Evolutionary conservation across 768 basidiomycete species (phyloP).

Genomic region (Dacryopinax primogenitus): DNA sequence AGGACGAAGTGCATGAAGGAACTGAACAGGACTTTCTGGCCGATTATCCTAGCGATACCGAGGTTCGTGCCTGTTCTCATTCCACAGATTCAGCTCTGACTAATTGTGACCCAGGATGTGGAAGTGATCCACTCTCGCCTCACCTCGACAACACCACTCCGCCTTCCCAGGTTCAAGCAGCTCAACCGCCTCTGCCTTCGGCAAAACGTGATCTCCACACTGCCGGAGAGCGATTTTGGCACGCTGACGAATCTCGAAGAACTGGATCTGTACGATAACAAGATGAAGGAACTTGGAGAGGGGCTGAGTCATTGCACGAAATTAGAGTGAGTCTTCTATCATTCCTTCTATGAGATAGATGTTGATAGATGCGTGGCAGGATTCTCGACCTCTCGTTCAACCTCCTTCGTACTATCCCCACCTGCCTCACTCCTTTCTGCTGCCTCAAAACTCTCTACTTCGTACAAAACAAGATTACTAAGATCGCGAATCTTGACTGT

Average conservation of each 20-base stretch:
- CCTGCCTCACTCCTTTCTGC: slow-evolving; percentile 42
- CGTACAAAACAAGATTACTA: slow-evolving; percentile 87
- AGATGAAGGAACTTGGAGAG: slow-evolving; percentile 58
- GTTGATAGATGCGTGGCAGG: slow-evolving; percentile 36
- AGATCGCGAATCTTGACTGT: slow-evolving; percentile 53
- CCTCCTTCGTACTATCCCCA: slow-evolving; percentile 58
- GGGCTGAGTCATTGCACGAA: slow-evolving; percentile 40
- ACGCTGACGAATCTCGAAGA: slow-evolving; percentile 64
- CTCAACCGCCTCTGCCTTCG: slow-evolving; percentile 68
- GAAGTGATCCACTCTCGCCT: slow-evolving; percentile 75
- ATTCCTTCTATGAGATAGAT: slow-evolving; percentile 20
- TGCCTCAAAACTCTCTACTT: slow-evolving; percentile 74
- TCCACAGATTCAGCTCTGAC: slow-evolving; percentile 14
- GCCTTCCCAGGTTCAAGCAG: slow-evolving; percentile 48
- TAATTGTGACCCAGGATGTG: slow-evolving; percentile 48
- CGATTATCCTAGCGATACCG: slow-evolving; percentile 72
- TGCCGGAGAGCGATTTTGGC: slow-evolving; percentile 61
- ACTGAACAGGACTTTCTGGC: slow-evolving; percentile 46
- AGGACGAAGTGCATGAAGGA: slow-evolving; percentile 21
- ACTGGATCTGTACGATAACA: slow-evolving; percentile 92
- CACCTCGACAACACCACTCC: slow-evolving; percentile 38
- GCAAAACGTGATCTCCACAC: slow-evolving; percentile 64
- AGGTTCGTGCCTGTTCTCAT: slow-evolving; percentile 37
- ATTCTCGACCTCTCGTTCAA: slow-evolving; percentile 92
- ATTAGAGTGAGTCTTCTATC: slow-evolving; percentile 25